Evolutionary conservation across 352 stramenopile genomes (phyloP).

Genomic region (Phytophthora sansomeana): DNA sequence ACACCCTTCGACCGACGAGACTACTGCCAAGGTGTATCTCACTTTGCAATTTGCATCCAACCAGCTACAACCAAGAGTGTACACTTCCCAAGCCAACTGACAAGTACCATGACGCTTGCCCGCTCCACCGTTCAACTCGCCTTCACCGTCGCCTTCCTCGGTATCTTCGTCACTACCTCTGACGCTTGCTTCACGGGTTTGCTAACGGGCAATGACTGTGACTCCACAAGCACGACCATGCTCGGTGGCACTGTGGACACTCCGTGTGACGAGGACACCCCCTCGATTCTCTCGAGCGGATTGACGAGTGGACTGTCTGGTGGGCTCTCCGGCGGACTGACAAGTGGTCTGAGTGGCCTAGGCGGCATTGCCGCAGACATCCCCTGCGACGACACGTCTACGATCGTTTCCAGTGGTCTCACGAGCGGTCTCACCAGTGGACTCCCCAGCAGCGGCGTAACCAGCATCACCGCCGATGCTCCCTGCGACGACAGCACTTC

Average conservation of each 20-base stretch:
- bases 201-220: constrained; percentile 24
- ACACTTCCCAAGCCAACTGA: background rate
- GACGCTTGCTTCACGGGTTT: constrained; percentile 30
- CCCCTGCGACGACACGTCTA: constrained; percentile 15
- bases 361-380: constrained; percentile 1
- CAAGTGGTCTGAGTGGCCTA: constrained; percentile 8
- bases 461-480: background rate
- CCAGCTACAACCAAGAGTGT: constrained; percentile 16
- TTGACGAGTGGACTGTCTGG: too few relatives aligned
- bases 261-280: constrained; percentile 24
- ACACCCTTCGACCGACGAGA: background rate
- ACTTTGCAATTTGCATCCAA: constrained; percentile 31
- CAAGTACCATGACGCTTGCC: constrained; percentile 23
- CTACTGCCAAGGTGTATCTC: background rate
- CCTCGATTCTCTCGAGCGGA: constrained; percentile 14
- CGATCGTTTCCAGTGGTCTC: constrained; percentile 10
- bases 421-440: constrained; percentile 5
- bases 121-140: constrained; percentile 19
- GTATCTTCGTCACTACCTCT: constrained; percentile 9
- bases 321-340: too few relatives aligned
- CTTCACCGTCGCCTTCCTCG: constrained; percentile 14
- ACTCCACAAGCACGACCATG: constrained; percentile 20
- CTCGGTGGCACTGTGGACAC: constrained; percentile 15
- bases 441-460: constrained; percentile 1
- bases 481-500: background rate